These are phyloP conservation scores for Lathyrus tuberosus DNA, from an alignment of 306 rosid genomes.

Conservation along the genomic window DNA sequence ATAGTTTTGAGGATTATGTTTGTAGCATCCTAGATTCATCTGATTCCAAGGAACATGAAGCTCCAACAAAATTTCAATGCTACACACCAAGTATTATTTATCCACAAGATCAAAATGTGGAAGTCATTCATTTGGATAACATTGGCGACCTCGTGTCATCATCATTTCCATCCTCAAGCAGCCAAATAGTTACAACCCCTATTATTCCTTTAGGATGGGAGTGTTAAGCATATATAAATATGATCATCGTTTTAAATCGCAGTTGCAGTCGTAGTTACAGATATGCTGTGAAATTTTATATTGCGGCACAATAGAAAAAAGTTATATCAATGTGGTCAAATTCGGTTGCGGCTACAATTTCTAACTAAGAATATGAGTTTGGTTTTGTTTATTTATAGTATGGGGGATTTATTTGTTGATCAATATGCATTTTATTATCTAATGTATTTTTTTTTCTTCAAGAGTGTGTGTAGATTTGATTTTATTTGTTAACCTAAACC, in stretches of 20 bases:
- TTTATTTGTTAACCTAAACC: constrained; percentile 35
- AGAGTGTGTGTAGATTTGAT: constrained; percentile 27
- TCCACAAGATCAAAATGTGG: constrained; percentile 43
- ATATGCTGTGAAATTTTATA: not conserved
- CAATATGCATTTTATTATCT: constrained; percentile 30
- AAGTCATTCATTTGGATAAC: constrained; percentile 54
- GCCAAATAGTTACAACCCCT: constrained; percentile 37
- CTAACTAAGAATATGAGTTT: not conserved
- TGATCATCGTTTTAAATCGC: not conserved
- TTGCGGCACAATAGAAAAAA: not conserved
- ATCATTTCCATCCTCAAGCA: constrained; percentile 48
- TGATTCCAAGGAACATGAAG: constrained; percentile 50
- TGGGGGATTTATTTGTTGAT: not conserved
- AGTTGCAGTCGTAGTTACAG: not conserved
- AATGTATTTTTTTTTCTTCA: constrained; percentile 3
- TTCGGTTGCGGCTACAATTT: not conserved
- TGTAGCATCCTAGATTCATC: constrained; percentile 46
- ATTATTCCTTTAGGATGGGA: constrained; percentile 42
- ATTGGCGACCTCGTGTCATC: constrained; percentile 52
- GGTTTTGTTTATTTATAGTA: constrained; percentile 32
- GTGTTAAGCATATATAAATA: not conserved
- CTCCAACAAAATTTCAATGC: constrained; percentile 41
- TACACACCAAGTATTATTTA: constrained; percentile 25
- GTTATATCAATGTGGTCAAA: no score
- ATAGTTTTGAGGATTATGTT: constrained; percentile 48